Base-by-base conservation (phyloP, 345 rosid genomes). In the Leavenworthia alabamica region DNA sequence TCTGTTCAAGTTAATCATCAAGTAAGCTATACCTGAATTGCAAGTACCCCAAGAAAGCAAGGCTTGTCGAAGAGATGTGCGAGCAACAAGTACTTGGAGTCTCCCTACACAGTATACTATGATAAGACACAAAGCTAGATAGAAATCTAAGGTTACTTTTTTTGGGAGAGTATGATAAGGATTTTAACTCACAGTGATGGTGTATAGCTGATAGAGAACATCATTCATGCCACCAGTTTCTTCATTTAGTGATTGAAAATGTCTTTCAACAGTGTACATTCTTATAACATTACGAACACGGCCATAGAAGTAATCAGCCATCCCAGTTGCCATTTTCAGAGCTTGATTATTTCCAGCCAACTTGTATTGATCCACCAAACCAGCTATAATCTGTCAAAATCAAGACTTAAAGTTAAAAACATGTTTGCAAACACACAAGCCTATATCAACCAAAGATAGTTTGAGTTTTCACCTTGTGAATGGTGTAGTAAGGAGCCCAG, bases 211-310 rank as follows among this genome's bases (percentile, higher is more conserved):
- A 73, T 92, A 89, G 29, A 89, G 93, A 55, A 92, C 79, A 76
- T 92, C 98, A 73, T 92, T 92, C 98, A 92, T 89, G 60, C 98
- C 98, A 56, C 98, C 96, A 22, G 93, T 86, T 75, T 92, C 98
- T 63, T 89, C 96, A 28, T 92, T 92, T 10, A 89, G 90, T 3
- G 98, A 86, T 40, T 11, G 60, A 81, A 79, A 92, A 54, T 92
- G 96, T 61, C 89, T 66, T 76, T 82, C 93, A 28, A 89, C 62
- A 2, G 60, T 82, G 72, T 83, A 64, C 27, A 36, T 73, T 56
- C 24, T 56, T 57, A 93, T 79, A 56, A 93, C 97, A 49, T 89
- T 83, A 63, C 80, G 85, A 32, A 93, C 94, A 56, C 99, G 97
- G 43, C 39, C 68, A 70, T 85, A 85, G 60, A 89, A 89, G 76